Conservation (phyloP, 495 filamentous ascomycete genomes). For the Podospora tetraspora region DNA sequence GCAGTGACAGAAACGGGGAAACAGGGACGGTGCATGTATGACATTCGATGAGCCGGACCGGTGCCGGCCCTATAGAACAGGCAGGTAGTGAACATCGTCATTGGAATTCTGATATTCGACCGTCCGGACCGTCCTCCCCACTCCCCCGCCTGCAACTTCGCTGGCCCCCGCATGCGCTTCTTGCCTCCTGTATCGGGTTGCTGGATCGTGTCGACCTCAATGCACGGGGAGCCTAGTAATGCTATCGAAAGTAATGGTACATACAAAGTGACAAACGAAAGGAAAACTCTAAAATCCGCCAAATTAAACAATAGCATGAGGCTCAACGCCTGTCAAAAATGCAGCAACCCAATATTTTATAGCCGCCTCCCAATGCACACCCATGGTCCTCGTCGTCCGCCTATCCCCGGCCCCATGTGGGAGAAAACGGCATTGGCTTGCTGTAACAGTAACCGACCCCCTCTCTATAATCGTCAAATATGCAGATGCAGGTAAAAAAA, state of each 20-base stretch:
- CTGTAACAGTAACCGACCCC: not conserved
- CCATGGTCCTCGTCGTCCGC: not conserved
- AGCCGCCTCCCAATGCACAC: slow-evolving; percentile 9
- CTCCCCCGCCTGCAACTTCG: not conserved
- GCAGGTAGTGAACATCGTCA: not conserved
- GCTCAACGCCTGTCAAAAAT: slow-evolving; percentile 2
- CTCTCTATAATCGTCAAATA: not conserved
- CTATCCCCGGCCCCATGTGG: not conserved
- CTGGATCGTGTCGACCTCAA: not conserved
- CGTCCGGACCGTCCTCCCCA: not conserved
- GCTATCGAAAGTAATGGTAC: slow-evolving; percentile 6
- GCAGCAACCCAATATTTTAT: slow-evolving; percentile 8
- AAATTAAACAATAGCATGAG: not conserved
- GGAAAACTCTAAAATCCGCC: slow-evolving; percentile 2
- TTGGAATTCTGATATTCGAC: not conserved
- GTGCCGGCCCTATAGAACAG: not conserved
- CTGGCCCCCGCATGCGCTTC: not conserved
- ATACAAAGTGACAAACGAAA: not conserved
- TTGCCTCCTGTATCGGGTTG: not conserved
- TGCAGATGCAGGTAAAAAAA: slow-evolving; percentile 8
- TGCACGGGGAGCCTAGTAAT: not conserved
- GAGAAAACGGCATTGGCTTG: not conserved
- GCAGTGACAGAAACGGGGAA: not conserved
- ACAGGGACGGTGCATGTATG: not conserved
- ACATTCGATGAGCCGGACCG: not conserved